Evolutionary conservation across 73 alveolate species (phyloP).

Genomic region (Tetrahymena elliotti): DNA sequence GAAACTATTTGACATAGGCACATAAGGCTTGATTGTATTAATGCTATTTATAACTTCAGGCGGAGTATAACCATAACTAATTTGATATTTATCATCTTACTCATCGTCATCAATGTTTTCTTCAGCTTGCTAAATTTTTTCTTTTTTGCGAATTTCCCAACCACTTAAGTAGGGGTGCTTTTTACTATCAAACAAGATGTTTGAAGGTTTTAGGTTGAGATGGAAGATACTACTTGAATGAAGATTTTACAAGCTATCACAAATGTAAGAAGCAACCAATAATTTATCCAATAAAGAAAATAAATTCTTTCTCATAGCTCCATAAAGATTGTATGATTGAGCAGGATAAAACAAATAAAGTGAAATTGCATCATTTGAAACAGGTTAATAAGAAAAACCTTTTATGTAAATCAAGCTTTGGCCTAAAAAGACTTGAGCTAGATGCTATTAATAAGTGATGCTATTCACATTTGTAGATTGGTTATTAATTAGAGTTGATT

Average conservation of each 20-base stretch:
- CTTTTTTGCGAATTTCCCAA: background rate
- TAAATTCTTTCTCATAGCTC: background rate
- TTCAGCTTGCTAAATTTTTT: background rate
- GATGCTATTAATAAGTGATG: background rate
- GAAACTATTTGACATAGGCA: background rate
- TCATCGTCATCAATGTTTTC: background rate
- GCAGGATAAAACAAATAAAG: background rate
- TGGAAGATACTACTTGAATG: background rate
- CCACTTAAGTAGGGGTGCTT: background rate
- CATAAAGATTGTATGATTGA: background rate
- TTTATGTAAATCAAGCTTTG: background rate
- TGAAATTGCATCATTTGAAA: background rate
- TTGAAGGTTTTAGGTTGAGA: background rate
- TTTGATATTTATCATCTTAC: background rate
- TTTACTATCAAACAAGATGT: background rate
- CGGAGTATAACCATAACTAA: background rate
- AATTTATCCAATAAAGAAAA: background rate
- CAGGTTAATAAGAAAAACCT: background rate
- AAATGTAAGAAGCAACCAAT: background rate
- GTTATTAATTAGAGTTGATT: background rate
- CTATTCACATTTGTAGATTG: background rate
- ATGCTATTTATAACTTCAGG: background rate
- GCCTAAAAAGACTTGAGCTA: background rate
- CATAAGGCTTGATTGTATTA: background rate
- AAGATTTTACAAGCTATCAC: background rate